Conservation (phyloP, 1,284 basidiomycete genomes). For the Sphagnurus paluster region DNA sequence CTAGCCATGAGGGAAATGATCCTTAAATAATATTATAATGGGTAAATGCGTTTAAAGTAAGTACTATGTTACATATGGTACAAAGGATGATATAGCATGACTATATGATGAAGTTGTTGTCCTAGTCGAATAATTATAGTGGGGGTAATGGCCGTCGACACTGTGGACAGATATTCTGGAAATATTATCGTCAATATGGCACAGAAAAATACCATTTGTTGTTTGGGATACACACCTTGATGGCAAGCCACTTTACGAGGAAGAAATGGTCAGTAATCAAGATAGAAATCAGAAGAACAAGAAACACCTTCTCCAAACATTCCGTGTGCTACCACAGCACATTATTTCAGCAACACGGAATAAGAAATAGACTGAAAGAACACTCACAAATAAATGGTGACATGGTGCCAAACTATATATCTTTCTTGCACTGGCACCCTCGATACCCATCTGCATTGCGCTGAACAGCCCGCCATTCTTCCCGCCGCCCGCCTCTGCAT, state of each 20-base stretch:
- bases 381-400: conserved; percentile 82
- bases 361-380: neutral
- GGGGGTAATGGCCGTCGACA: conserved; percentile 81
- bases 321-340: conserved; percentile 67
- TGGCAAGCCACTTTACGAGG: conserved; percentile 75
- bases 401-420: conserved; percentile 87
- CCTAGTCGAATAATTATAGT: too few species aligned
- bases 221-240: conserved; percentile 60
- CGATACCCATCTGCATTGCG: conserved; percentile 46
- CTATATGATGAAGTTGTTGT: too few species aligned
- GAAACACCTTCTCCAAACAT: conserved; percentile 74
- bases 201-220: conserved; percentile 3
- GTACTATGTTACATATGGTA: too few species aligned
- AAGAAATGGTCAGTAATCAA: conserved; percentile 7
- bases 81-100: too few species aligned
- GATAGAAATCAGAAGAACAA: conserved; percentile 7
- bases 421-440: conserved; percentile 49
- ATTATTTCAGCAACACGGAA: neutral
- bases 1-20: too few species aligned
- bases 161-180: conserved; percentile 85
- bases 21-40: too few species aligned
- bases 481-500: conserved; percentile 22
- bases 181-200: neutral
- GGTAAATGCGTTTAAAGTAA: too few species aligned
- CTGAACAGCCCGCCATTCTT: conserved; percentile 34